Conservation (phyloP, 192 early-diverging fungal genomes). For the Phycomyces blakesleeanus region DNA sequence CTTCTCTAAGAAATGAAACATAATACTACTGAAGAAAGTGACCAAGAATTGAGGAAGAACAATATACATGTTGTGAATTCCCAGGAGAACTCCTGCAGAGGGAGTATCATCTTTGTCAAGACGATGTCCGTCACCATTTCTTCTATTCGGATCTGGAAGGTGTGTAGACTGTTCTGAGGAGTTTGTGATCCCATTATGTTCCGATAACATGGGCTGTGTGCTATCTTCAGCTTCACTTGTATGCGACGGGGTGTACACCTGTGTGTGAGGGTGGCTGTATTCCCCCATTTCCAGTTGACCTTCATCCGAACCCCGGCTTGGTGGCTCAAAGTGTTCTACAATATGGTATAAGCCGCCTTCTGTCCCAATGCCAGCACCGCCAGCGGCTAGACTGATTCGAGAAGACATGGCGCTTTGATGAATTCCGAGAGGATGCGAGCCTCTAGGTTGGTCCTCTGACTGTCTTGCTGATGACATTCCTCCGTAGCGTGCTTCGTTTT, state of each 20-base stretch:
- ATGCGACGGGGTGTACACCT: too few species aligned
- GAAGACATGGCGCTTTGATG: conserved; percentile 12
- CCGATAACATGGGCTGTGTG: background rate
- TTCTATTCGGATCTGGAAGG: too few species aligned
- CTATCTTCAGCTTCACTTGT: too few species aligned
- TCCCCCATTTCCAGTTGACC: conserved; percentile 3
- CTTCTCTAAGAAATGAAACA: conserved; percentile 75
- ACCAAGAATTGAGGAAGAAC: conserved; percentile 90
- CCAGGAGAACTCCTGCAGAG: conserved; percentile 75
- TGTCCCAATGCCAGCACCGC: conserved; percentile 14
- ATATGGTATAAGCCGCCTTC: conserved; percentile 26
- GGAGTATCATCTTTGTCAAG: conserved; percentile 6
- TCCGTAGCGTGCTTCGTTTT: conserved; percentile 17
- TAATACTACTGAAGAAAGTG: conserved; percentile 74
- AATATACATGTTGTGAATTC: conserved; percentile 94
- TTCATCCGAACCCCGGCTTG: background rate
- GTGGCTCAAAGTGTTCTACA: conserved; percentile 9
- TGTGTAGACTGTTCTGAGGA: background rate
- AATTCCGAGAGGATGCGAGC: background rate
- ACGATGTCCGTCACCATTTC: background rate
- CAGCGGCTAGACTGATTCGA: conserved; percentile 19
- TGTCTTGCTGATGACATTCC: background rate
- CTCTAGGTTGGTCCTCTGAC: background rate
- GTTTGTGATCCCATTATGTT: background rate
- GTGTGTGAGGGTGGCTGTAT: too few species aligned